A percentile compares a stretch with the other conserved stretches of the same genome.
These are phyloP conservation scores for Linum lewisii DNA, from an alignment of 345 rosid species.

Conservation along the genomic window DNA sequence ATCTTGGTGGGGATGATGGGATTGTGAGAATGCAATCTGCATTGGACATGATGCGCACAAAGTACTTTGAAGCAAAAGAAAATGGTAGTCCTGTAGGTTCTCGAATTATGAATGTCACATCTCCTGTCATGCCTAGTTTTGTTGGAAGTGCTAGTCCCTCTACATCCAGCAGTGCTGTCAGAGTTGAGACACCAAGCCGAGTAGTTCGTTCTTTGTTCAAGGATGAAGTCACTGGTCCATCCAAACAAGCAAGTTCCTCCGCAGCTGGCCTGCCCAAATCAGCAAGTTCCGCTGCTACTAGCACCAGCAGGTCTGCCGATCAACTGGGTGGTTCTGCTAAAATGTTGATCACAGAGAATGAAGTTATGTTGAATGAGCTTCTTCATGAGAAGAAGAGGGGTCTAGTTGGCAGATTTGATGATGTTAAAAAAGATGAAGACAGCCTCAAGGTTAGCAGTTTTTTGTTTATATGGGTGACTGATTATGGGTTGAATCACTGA, in stretches of 20 bases:
- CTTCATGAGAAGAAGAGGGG: conserved; percentile 42
- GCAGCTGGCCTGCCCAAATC: conserved; percentile 20
- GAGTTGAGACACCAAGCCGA: conserved; percentile 36
- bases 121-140: conserved; percentile 32
- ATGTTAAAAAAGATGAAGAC: conserved; percentile 29
- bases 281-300: conserved; percentile 25
- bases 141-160: conserved; percentile 21
- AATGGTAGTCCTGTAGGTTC: conserved; percentile 56
- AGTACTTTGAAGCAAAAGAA: conserved; percentile 45
- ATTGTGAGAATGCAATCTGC: conserved; percentile 71
- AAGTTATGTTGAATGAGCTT: conserved; percentile 66
- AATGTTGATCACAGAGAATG: conserved; percentile 43
- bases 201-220: conserved; percentile 64
- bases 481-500: neutral
- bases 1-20: conserved; percentile 72
- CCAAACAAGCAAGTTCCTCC: neutral
- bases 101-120: conserved; percentile 25
- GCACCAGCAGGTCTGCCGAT: conserved; percentile 19
- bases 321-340: conserved; percentile 23
- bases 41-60: conserved; percentile 55
- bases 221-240: conserved; percentile 23
- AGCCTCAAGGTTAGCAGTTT: conserved; percentile 48
- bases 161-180: conserved; percentile 21
- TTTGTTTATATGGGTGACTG: conserved; percentile 2
- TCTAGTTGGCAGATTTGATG: conserved; percentile 33